Percentiles rank a stretch among this genome's conserved stretches.
Conservation (phyloP, 805 yeast species). For the Zygotorulaspora sp. region DNA sequence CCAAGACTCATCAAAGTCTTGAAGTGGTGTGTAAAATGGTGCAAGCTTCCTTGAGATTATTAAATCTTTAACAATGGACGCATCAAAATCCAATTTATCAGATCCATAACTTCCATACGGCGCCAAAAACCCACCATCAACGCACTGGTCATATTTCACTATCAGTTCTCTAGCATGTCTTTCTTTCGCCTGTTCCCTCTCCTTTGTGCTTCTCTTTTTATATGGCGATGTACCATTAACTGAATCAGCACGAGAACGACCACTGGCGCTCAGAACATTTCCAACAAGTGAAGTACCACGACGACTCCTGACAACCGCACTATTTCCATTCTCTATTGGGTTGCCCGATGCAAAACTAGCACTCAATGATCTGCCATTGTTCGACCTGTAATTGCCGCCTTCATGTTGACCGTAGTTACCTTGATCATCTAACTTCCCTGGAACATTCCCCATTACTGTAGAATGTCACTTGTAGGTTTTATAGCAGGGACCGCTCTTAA, state of each 20-base stretch:
- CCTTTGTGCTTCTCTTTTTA: slow-evolving; percentile 45
- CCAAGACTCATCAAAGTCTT: slow-evolving; percentile 73
- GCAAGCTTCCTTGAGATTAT: slow-evolving; percentile 70
- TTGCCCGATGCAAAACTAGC: slow-evolving; percentile 7
- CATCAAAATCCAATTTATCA: slow-evolving; percentile 68
- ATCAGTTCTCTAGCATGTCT: slow-evolving; percentile 52
- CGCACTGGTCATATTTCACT: slow-evolving; percentile 61
- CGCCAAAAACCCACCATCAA: slow-evolving; percentile 92
- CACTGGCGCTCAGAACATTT: slow-evolving; percentile 20
- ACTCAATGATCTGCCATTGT: slow-evolving; percentile 7
- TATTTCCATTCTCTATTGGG: slow-evolving; percentile 4
- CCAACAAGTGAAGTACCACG: slow-evolving; percentile 30
- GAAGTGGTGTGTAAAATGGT: slow-evolving; percentile 87
- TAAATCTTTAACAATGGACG: slow-evolving; percentile 63
- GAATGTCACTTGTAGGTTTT: no score
- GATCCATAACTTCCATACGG: slow-evolving; percentile 84
- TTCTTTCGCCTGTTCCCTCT: slow-evolving; percentile 50
- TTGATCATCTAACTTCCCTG: slow-evolving; percentile 39
- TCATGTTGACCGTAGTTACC: slow-evolving; percentile 15
- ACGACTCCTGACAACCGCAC: slow-evolving; percentile 15
- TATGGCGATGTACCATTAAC: slow-evolving; percentile 10
- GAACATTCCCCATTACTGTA: slow-evolving; percentile 50
- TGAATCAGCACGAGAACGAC: slow-evolving; percentile 27
- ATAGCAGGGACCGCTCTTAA: no score
- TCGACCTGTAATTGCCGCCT: slow-evolving; percentile 7